Evolutionary conservation across 2,329 filamentous ascomycete genomes (phyloP), one percentile per base, ranked within the genome.

Genomic region (Colletotrichum plurivorum): DNA sequence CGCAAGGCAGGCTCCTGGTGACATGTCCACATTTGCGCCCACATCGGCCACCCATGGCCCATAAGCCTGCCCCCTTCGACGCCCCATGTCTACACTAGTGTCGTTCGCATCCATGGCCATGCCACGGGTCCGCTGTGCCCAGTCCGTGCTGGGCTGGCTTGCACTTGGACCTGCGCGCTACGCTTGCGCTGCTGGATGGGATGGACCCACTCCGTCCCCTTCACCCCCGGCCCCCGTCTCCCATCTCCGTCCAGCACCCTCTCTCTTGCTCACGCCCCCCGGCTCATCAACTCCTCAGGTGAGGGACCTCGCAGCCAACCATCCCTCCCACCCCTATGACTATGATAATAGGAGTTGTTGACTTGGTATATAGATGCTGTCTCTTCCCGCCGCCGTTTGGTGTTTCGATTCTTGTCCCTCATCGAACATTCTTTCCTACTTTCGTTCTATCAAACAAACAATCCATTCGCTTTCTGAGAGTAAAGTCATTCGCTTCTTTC

Each of bases 401-500:
- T 66, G 57, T 60, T 68, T 71, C 63, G 64, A 43, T 70, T 58
- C 56, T 70, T 64, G 61, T 52, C 66, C 63, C 67, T 54, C 71
- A 70, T 74, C 71, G 59, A 67, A 60, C 69, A 72, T 73, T 69
- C 62, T 71, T 71, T 73, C 72, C 67, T 74, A 69, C 71, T 73
- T 70, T 75, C 73, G 71, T 73, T 73, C 67, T 74, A 74, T 75
- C 76, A 73, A 74, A 73, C 62, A 71, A 71, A 72, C 52, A 75
- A 64, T 76, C 75, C 76, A 70, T 75, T 76, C 75, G 73, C 78
- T 79, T 77, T 74, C 71, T 67, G 72, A 76, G 78, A 80, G 79
- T 83, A 87, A 85, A 85, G 83, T 84, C 86, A 87, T 84, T 89
- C 86, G 84, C 83, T 89, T 82, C 79, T 84, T 87, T 87, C 73